These are phyloP conservation scores for Ceratocystis papillata DNA, from an alignment of 2,329 filamentous ascomycete genomes.

Conservation along the genomic window DNA sequence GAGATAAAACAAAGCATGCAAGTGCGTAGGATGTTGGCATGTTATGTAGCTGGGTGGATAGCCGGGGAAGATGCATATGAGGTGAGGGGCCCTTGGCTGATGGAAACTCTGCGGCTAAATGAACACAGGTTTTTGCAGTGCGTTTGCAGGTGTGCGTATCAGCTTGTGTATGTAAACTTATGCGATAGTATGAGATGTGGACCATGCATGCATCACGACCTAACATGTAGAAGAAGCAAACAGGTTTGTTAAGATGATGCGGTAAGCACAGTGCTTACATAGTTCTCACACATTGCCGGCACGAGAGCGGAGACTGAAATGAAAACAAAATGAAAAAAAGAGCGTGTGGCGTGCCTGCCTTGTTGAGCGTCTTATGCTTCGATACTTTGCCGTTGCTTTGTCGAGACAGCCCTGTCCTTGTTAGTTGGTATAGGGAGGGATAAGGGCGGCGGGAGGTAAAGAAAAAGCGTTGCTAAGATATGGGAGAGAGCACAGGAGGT, in stretches of 20 bases:
- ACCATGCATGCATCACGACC: background rate
- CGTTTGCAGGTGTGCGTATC: background rate
- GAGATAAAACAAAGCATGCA: background rate
- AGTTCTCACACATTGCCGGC: too few relatives aligned
- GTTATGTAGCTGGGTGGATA: background rate
- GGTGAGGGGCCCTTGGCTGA: background rate
- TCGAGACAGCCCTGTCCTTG: too few relatives aligned
- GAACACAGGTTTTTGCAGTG: background rate
- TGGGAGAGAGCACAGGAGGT: background rate
- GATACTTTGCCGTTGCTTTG: too few relatives aligned
- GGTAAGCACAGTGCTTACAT: background rate
- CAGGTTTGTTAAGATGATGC: background rate
- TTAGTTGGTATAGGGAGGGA: background rate
- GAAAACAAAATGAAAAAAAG: too few relatives aligned
- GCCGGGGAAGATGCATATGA: background rate
- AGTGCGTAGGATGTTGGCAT: background rate
- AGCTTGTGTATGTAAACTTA: background rate
- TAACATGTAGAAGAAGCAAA: background rate
- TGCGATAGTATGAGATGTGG: background rate
- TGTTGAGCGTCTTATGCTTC: too few relatives aligned
- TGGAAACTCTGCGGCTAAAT: background rate
- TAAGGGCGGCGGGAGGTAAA: background rate
- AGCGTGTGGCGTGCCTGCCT: too few relatives aligned
- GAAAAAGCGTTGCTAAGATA: background rate
- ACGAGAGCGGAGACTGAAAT: too few relatives aligned